Evolutionary conservation across 192 early-diverging fungal genomes (phyloP).

Genomic region (Coemansia sp.): DNA sequence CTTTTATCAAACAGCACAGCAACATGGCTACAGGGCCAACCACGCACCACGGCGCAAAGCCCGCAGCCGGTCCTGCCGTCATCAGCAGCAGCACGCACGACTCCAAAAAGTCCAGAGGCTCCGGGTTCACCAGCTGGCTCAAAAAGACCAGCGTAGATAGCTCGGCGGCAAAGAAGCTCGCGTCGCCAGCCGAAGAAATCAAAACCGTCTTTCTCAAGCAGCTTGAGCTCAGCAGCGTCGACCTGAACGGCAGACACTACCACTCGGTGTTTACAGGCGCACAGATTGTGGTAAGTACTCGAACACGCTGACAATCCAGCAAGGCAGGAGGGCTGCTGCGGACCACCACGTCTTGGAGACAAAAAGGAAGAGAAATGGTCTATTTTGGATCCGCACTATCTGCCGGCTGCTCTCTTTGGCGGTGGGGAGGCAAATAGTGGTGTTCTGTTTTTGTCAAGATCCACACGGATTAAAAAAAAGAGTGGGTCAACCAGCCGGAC

Average conservation of each 20-base stretch:
- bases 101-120: too few species aligned
- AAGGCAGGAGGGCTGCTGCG: too few species aligned
- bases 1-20: neutral
- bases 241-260: conserved; percentile 42
- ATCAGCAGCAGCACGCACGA: conserved; percentile 17
- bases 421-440: too few species aligned
- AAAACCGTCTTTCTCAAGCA: conserved; percentile 47
- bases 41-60: neutral
- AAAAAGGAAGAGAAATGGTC: too few species aligned
- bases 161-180: conserved; percentile 43
- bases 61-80: neutral
- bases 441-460: conserved; percentile 2
- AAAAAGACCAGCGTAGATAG: conserved; percentile 16
- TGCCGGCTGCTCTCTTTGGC: too few species aligned
- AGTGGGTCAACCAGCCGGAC: too few species aligned
- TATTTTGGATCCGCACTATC: too few species aligned
- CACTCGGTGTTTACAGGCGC: conserved; percentile 51
- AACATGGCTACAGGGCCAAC: conserved; percentile 2
- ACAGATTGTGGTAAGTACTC: conserved; percentile 48
- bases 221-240: conserved; percentile 41
- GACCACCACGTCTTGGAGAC: too few species aligned
- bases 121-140: conserved; percentile 47
- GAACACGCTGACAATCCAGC: too few species aligned
- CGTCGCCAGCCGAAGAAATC: conserved; percentile 51
- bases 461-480: too few species aligned